A percentile compares a stretch with the other conserved stretches of the same genome.
Evolutionary conservation across 306 rosid species (phyloP).

Genomic region (Vachellia pachyceras): DNA sequence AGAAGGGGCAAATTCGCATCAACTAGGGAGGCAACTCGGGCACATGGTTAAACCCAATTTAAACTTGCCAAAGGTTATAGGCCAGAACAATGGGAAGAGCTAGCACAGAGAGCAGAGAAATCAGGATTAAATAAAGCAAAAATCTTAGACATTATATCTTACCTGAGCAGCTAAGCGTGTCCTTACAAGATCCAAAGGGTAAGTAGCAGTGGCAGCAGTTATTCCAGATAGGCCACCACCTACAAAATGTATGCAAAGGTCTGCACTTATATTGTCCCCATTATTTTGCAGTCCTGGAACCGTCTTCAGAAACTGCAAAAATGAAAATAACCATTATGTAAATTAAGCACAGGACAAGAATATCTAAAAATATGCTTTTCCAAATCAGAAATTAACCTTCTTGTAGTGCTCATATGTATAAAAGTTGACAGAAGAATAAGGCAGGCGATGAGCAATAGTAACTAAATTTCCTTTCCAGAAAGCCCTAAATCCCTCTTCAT

Average conservation of each 20-base stretch:
- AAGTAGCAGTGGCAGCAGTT: slow-evolving; percentile 89
- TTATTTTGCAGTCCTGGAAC: slow-evolving; percentile 61
- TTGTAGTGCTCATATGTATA: slow-evolving; percentile 92
- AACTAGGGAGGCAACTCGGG: background rate
- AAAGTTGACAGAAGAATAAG: slow-evolving; percentile 92
- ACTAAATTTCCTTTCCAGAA: slow-evolving; percentile 98
- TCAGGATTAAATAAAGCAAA: background rate
- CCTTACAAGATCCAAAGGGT: slow-evolving; percentile 97
- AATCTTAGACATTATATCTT: slow-evolving; percentile 17
- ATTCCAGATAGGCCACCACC: slow-evolving; percentile 97
- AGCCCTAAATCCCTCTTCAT: slow-evolving; percentile 94
- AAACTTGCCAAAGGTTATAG: background rate
- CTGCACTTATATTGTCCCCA: slow-evolving; percentile 59
- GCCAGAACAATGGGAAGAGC: background rate
- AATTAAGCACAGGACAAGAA: slow-evolving; percentile 18
- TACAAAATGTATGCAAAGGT: slow-evolving; percentile 70
- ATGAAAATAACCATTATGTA: slow-evolving; percentile 20
- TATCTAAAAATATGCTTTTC: background rate
- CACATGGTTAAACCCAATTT: slow-evolving; percentile 7
- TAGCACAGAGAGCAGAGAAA: background rate
- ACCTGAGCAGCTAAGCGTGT: slow-evolving; percentile 99
- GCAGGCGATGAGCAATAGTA: slow-evolving; percentile 93
- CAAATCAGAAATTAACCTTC: slow-evolving; percentile 47
- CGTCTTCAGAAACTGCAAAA: slow-evolving; percentile 59
- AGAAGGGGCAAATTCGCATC: slow-evolving; percentile 13